Conservation (phyloP, 2,329 filamentous ascomycete genomes). For the Sporothrix schenckii region DNA sequence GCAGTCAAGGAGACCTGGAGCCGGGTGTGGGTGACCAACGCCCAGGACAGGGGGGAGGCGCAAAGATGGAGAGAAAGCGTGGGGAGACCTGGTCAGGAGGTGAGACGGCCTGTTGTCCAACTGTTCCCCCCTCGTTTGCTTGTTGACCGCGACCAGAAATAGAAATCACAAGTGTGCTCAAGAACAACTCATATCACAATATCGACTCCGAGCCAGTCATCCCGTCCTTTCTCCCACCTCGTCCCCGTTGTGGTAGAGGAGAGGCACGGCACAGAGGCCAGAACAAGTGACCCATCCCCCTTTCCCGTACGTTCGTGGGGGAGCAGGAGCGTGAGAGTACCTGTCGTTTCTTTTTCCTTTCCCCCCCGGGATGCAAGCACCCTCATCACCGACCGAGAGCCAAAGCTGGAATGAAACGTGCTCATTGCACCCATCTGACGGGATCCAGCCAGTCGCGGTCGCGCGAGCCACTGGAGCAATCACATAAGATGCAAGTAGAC, state of each 20-base stretch:
- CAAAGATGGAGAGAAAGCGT: conserved; percentile 17
- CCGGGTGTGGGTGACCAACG: not conserved
- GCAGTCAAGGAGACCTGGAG: conserved; percentile 8
- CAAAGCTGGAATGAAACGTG: conserved; percentile 29
- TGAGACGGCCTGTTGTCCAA: not conserved
- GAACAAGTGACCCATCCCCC: not conserved
- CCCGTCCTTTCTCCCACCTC: not conserved
- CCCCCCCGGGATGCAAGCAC: not conserved
- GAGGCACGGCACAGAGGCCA: conserved; percentile 13
- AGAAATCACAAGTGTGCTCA: conserved; percentile 11
- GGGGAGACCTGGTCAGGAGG: conserved; percentile 15
- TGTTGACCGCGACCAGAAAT: conserved; percentile 23
- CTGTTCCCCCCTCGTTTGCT: conserved; percentile 11
- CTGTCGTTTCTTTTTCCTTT: not conserved
- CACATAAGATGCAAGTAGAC: not conserved
- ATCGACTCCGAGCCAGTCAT: conserved; percentile 11
- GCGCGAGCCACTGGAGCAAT: not conserved
- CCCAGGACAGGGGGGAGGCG: not conserved
- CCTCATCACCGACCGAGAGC: conserved; percentile 19
- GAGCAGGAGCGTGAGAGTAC: not conserved
- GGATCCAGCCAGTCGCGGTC: conserved; percentile 18
- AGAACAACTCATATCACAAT: conserved; percentile 13
- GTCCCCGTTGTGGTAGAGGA: conserved; percentile 1
- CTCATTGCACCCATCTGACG: conserved; percentile 12
- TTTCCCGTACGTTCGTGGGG: conserved; percentile 23